phyloP scores from a whole-genome alignment of 2,329 filamentous ascomycete genomes.

The Ciborinia camelliae region DNA sequence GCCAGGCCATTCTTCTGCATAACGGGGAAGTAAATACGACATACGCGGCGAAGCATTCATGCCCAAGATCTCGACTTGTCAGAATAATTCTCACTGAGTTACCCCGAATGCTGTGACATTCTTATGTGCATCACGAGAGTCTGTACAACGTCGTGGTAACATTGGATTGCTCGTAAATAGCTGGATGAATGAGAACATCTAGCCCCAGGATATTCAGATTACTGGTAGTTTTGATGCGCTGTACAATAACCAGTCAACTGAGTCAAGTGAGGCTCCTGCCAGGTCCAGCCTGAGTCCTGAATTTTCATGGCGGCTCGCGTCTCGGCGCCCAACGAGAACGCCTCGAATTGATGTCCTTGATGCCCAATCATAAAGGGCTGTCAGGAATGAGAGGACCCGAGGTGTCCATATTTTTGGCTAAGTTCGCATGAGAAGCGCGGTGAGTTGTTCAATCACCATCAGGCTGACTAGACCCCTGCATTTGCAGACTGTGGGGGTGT shows the following conservation, averaged over 20 bases:
- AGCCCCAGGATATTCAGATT: constrained; percentile 23
- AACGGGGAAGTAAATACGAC: constrained; percentile 28
- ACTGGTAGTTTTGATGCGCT: constrained; percentile 46
- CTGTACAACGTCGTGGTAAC: constrained; percentile 30
- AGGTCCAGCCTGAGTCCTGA: constrained; percentile 4
- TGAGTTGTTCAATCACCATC: constrained; percentile 32
- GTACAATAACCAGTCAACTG: constrained; percentile 44
- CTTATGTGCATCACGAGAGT: constrained; percentile 26
- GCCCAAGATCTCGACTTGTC: constrained; percentile 25
- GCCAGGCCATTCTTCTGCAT: constrained; percentile 14
- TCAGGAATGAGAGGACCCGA: constrained; percentile 23
- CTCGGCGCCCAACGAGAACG: constrained; percentile 34
- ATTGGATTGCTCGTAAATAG: constrained; percentile 17
- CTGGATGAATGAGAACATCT: not conserved
- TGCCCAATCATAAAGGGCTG: constrained; percentile 36
- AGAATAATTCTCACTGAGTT: constrained; percentile 16
- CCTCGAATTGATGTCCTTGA: constrained; percentile 27
- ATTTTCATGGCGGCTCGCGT: constrained; percentile 33
- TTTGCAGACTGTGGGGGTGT: constrained; percentile 29
- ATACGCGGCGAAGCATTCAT: constrained; percentile 28
- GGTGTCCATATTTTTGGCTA: constrained; percentile 17
- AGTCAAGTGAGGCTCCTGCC: constrained; percentile 33
- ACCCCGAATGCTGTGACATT: constrained; percentile 19
- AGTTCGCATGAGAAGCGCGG: constrained; percentile 30
- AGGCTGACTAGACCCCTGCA: constrained; percentile 32